Evolutionary conservation across 192 early-diverging fungal genomes (phyloP), one percentile per base, ranked within the genome.

Genomic region (Coemansia sp.): DNA sequence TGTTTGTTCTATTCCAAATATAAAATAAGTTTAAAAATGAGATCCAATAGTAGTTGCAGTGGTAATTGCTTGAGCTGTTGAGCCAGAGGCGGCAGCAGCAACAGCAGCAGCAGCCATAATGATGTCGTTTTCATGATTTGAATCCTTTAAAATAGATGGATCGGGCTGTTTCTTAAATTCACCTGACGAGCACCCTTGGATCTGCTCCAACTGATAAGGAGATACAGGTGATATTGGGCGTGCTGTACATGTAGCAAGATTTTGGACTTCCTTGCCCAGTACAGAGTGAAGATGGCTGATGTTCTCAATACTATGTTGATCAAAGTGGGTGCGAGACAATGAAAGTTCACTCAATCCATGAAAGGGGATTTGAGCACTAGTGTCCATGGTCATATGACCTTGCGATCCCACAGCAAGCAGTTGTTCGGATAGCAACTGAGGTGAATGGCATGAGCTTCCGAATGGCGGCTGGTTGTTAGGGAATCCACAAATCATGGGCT

Each of bases 201-300:
- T 39, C 26, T 73, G 79, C 3, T 82, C 79, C 15, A 82, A 61
- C 36, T 82, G 79, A 37, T 82, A 82, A 16, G 79, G 79, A 5
- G 79, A 82, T 1, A 82, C 79, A 1, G 79, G 79, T 10, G 79
- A 82, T 52, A 82, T 68, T 22, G 79, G 79, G 4, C 79, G 63
- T 3, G 62, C 52, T 19, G 19, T 55, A n/a, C 57, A 48, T 8
- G 71, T 9, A 22, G 51, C 43, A 12, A 76, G 59, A 7, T 75
- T 73, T 7, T 69, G 40, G 1, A 59, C 32, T 2, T 64, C 65
- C 41, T 82, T 82, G 48, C 67, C 71, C 45, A 82, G 49, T 12
- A 70, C 79, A 3, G 74, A 73, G 12, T 82, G 79, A 12, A 82
- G 51, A 2, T 68, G 69, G 46, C 26, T 76, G 6, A 82, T 82